These are phyloP conservation scores for Fusarium sp. DNA, from an alignment of 2,329 filamentous ascomycete species.

Conservation along the genomic window DNA sequence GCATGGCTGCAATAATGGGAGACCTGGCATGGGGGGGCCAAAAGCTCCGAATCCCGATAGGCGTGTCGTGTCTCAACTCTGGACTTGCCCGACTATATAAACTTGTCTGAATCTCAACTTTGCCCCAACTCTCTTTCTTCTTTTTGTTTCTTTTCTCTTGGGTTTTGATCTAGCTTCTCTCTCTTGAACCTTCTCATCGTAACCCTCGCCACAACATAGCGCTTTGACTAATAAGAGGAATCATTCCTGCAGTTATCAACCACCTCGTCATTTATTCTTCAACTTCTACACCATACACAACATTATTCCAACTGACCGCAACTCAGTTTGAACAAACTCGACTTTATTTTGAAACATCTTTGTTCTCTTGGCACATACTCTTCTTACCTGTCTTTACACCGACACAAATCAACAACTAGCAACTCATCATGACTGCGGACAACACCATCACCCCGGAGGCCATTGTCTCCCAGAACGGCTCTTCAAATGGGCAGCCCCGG, in stretches of 20 bases:
- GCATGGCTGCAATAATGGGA: constrained; percentile 25
- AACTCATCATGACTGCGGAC: constrained; percentile 46
- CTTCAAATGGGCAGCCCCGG: constrained; percentile 49
- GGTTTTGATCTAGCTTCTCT: constrained; percentile 12
- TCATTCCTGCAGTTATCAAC: constrained; percentile 1
- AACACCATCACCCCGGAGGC: constrained; percentile 33
- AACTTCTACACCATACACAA: constrained; percentile 2
- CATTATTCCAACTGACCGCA: not conserved
- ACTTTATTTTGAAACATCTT: not conserved
- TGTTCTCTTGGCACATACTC: not conserved
- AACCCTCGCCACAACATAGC: constrained; percentile 18
- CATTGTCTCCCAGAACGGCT: constrained; percentile 39
- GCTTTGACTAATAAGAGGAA: constrained; percentile 7
- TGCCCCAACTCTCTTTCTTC: not conserved
- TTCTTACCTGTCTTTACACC: not conserved
- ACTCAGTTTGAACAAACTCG: not conserved
- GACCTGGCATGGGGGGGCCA: constrained; percentile 22
- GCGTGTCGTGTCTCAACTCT: constrained; percentile 9
- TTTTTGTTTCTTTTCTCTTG: constrained; percentile 6
- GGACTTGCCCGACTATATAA: constrained; percentile 31
- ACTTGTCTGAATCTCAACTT: not conserved
- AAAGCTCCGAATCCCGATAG: constrained; percentile 21
- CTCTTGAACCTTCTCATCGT: constrained; percentile 18
- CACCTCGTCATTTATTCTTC: constrained; percentile 13
- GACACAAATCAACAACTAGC: not conserved